Conservation (phyloP, 345 rosid genomes). For the Cardamine resedifolia region DNA sequence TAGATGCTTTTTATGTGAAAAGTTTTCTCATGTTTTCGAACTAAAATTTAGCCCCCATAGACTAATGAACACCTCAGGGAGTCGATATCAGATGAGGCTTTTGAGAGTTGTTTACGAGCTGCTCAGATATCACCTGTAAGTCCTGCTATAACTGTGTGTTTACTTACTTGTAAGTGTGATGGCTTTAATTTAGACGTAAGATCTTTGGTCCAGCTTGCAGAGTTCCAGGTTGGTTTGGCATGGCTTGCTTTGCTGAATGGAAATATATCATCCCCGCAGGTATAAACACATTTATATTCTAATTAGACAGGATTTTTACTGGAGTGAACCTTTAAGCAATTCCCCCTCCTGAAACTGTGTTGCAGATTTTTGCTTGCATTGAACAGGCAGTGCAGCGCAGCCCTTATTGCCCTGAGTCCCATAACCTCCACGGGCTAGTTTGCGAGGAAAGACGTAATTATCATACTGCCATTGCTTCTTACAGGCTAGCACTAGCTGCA, state of each 20-base stretch:
- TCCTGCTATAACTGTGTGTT: slow-evolving; percentile 10
- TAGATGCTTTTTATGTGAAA: slow-evolving; percentile 34
- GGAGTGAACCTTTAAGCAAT: background rate
- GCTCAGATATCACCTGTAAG: slow-evolving; percentile 84
- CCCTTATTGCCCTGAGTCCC: slow-evolving; percentile 80
- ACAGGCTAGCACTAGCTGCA: slow-evolving; percentile 61
- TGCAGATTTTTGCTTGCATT: slow-evolving; percentile 83
- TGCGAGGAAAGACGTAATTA: slow-evolving; percentile 75
- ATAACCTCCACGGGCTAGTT: slow-evolving; percentile 79
- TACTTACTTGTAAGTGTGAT: slow-evolving; percentile 6
- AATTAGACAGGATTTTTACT: background rate
- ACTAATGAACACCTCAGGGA: slow-evolving; percentile 52
- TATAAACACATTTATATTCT: slow-evolving; percentile 25
- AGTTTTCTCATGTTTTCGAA: background rate
- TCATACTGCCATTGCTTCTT: slow-evolving; percentile 62
- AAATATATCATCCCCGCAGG: slow-evolving; percentile 80
- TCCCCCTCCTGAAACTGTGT: slow-evolving; percentile 15
- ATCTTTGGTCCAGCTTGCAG: slow-evolving; percentile 67
- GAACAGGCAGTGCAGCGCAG: slow-evolving; percentile 86
- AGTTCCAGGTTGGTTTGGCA: slow-evolving; percentile 89
- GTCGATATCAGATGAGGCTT: slow-evolving; percentile 63
- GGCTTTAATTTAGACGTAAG: slow-evolving; percentile 25
- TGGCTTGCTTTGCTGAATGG: slow-evolving; percentile 74
- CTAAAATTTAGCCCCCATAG: background rate
- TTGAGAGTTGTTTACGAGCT: slow-evolving; percentile 92